Evolutionary conservation across 116 monocot species (phyloP).

Genomic region (Iris pallida): DNA sequence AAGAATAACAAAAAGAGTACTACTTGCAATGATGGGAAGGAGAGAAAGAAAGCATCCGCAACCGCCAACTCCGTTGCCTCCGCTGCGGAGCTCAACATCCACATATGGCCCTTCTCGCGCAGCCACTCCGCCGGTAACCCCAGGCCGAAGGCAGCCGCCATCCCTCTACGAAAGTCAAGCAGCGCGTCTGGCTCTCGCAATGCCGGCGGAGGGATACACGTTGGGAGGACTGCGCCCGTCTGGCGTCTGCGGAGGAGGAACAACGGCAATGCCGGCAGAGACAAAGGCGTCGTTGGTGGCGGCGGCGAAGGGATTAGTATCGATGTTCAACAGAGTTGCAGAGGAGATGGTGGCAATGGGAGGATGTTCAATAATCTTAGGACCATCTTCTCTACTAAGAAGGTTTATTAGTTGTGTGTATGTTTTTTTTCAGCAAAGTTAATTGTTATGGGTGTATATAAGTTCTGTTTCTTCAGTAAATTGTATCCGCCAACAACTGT

Average conservation of each 20-base stretch:
- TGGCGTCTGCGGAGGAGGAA: conserved; percentile 26
- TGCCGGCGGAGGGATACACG: conserved; percentile 16
- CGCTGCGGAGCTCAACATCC: conserved; percentile 47
- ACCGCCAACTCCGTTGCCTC: background rate
- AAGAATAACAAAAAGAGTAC: background rate
- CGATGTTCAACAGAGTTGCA: too few relatives aligned
- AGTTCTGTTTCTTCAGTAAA: too few relatives aligned
- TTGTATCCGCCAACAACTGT: too few relatives aligned
- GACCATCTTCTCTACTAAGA: conserved; percentile 37
- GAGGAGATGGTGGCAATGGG: conserved; percentile 2
- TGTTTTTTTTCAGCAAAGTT: too few relatives aligned
- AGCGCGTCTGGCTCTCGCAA: conserved; percentile 52
- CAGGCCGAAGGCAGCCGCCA: background rate
- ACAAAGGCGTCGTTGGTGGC: too few relatives aligned
- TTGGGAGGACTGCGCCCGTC: conserved; percentile 22
- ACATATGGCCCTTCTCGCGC: conserved; percentile 54
- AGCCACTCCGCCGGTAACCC: conserved; percentile 37
- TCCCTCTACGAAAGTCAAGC: conserved; percentile 19
- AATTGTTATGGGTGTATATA: too few relatives aligned
- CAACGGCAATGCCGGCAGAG: background rate
- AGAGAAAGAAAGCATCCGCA: too few relatives aligned
- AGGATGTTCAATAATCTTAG: conserved; percentile 22
- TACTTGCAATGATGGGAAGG: too few relatives aligned
- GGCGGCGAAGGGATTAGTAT: too few relatives aligned
- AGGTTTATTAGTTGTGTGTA: conserved; percentile 43